phyloP scores from a whole-genome alignment of 257 asterid species.

The Ajuga chamaepitys region DNA sequence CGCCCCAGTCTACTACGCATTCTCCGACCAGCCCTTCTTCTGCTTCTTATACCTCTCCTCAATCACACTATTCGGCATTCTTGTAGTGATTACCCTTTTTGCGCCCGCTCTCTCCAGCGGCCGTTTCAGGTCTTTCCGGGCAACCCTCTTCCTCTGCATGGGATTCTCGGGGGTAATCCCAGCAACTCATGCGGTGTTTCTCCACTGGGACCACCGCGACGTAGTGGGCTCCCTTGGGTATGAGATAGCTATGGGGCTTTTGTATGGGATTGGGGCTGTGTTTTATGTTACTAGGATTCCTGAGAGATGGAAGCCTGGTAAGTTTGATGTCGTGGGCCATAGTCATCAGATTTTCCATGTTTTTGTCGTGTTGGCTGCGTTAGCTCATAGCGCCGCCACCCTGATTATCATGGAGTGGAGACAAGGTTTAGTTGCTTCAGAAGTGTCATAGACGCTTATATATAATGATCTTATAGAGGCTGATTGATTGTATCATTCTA shows the following conservation, averaged over 20 bases:
- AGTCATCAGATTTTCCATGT: slow-evolving; percentile 93
- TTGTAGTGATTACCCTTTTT: slow-evolving; percentile 52
- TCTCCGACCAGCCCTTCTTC: slow-evolving; percentile 53
- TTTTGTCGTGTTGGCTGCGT: slow-evolving; percentile 75
- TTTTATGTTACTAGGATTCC: slow-evolving; percentile 74
- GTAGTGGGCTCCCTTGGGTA: slow-evolving; percentile 50
- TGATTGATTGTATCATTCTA: slow-evolving; percentile 5
- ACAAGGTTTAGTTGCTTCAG: slow-evolving; percentile 21
- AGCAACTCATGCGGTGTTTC: slow-evolving; percentile 61
- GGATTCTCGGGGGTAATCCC: slow-evolving; percentile 86
- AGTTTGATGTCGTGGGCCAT: slow-evolving; percentile 78
- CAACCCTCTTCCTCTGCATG: slow-evolving; percentile 68
- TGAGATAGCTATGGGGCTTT: slow-evolving; percentile 67
- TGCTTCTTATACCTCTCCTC: slow-evolving; percentile 55
- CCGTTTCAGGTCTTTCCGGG: slow-evolving; percentile 63
- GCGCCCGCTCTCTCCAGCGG: slow-evolving; percentile 57
- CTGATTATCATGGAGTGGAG: slow-evolving; percentile 81
- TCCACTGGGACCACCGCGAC: slow-evolving; percentile 48
- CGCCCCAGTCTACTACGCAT: slow-evolving; percentile 70
- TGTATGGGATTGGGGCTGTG: slow-evolving; percentile 61
- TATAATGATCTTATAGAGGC: not conserved
- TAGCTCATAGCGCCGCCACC: slow-evolving; percentile 67
- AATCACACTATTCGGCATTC: slow-evolving; percentile 47
- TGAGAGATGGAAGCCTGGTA: slow-evolving; percentile 85
- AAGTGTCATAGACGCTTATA: too few species aligned